Conservation (phyloP, 2,329 filamentous ascomycete species). For the Stagonosporopsis chrysanthemi region DNA sequence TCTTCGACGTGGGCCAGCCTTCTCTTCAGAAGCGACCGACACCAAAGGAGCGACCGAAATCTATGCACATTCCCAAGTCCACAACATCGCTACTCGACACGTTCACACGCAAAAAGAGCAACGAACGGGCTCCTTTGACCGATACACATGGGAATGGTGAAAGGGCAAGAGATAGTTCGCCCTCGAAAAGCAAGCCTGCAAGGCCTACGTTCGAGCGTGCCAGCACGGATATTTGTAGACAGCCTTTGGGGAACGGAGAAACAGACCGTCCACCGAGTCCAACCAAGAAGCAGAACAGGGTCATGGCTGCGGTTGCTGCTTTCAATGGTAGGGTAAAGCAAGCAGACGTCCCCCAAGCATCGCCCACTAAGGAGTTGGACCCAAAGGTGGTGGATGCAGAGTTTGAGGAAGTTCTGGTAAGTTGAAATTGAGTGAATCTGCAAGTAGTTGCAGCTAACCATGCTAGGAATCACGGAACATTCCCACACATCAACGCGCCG, state of each 20-base stretch:
- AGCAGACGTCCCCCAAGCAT: slow-evolving; percentile 36
- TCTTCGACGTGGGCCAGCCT: slow-evolving; percentile 61
- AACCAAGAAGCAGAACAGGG: slow-evolving; percentile 58
- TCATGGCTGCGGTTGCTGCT: slow-evolving; percentile 70
- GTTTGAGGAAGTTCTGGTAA: slow-evolving; percentile 67
- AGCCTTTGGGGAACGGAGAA: slow-evolving; percentile 13
- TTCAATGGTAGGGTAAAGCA: slow-evolving; percentile 63
- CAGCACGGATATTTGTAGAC: slow-evolving; percentile 39
- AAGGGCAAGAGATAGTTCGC: slow-evolving; percentile 34
- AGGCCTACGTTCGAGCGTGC: slow-evolving; percentile 36
- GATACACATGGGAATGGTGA: slow-evolving; percentile 46
- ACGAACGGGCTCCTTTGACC: slow-evolving; percentile 43
- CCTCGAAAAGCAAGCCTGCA: slow-evolving; percentile 26
- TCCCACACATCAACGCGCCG: slow-evolving; percentile 89
- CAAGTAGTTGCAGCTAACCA: slow-evolving; percentile 28
- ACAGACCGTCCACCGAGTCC: slow-evolving; percentile 29
- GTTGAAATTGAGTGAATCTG: slow-evolving; percentile 53
- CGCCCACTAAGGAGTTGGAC: slow-evolving; percentile 52
- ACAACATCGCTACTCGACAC: slow-evolving; percentile 52
- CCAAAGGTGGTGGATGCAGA: slow-evolving; percentile 66
- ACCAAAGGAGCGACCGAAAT: slow-evolving; percentile 59
- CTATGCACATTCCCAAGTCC: slow-evolving; percentile 55
- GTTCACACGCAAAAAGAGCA: slow-evolving; percentile 48
- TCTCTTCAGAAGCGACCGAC: slow-evolving; percentile 44
- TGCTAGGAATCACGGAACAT: slow-evolving; percentile 84